Conservation (phyloP, 768 basidiomycete genomes). For the Scleroderma bovista region DNA sequence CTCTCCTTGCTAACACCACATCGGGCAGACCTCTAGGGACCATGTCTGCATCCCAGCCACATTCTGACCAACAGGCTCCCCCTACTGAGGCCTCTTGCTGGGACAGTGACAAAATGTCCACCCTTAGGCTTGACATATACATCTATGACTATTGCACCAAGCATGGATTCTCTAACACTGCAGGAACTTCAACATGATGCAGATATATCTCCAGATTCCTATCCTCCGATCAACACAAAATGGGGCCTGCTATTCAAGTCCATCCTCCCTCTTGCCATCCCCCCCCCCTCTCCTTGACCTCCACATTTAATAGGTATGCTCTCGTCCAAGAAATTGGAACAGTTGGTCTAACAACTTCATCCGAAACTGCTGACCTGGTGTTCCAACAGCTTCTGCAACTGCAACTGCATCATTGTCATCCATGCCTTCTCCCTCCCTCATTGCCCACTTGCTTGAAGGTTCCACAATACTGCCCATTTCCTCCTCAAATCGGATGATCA, state of each 20-base stretch:
- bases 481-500: no score
- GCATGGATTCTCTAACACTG: constrained; percentile 72
- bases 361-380: not conserved
- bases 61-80: constrained; percentile 9
- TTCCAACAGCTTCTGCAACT: not conserved
- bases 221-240: constrained; percentile 76
- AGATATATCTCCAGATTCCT: constrained; percentile 53
- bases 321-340: not conserved
- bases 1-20: not conserved
- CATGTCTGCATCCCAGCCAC: constrained; percentile 13
- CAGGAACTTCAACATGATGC: constrained; percentile 64
- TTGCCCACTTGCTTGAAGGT: no score
- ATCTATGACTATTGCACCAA: constrained; percentile 83
- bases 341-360: not conserved
- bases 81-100: constrained; percentile 49
- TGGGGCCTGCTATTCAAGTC: constrained; percentile 84
- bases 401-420: no score
- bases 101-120: constrained; percentile 78
- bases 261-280: constrained; percentile 16
- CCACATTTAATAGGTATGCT: constrained; percentile 35
- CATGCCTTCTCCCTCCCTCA: no score
- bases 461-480: no score
- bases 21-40: constrained; percentile 18
- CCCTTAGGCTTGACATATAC: constrained; percentile 79
- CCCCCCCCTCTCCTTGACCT: not conserved